These are phyloP conservation scores for Striga hermonthica DNA, from an alignment of 305 asterid genomes.

Conservation along the genomic window DNA sequence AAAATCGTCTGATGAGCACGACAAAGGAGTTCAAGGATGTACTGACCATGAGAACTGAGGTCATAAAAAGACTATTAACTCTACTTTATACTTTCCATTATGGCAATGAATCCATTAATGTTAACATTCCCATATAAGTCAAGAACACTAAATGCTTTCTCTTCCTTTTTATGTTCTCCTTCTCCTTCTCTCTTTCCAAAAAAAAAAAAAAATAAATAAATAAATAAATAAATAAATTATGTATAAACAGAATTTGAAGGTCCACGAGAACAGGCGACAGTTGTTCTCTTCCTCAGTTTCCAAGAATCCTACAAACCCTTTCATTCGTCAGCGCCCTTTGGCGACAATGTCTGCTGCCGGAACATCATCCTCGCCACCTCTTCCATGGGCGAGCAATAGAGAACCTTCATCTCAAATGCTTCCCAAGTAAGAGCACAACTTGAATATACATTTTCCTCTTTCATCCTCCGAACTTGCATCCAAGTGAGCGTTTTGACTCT, in stretches of 20 bases:
- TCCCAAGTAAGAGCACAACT: constrained; percentile 37
- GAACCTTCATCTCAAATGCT: constrained; percentile 41
- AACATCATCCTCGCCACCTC: constrained; percentile 45
- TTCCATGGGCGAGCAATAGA: constrained; percentile 53
- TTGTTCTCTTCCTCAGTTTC: constrained; percentile 70
- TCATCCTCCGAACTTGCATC: background rate
- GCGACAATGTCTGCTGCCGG: constrained; percentile 50
- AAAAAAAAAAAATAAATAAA: too few relatives aligned
- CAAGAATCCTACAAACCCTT: constrained; percentile 67
- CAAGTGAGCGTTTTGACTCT: constrained; percentile 10
- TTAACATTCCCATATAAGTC: too few relatives aligned
- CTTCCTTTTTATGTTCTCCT: constrained; percentile 8
- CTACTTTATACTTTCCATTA: constrained; percentile 2
- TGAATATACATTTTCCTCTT: background rate
- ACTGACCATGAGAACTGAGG: constrained; percentile 90
- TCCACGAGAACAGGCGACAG: constrained; percentile 85
- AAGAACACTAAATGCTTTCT: background rate
- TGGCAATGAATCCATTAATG: too few relatives aligned
- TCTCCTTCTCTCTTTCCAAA: constrained; percentile 25
- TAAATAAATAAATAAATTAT: constrained; percentile 17
- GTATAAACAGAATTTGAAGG: constrained; percentile 71
- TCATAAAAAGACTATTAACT: constrained; percentile 29
- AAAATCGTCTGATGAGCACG: constrained; percentile 82
- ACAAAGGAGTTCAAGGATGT: constrained; percentile 94
- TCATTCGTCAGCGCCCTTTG: constrained; percentile 88